These are phyloP conservation scores for Vigna trinervia DNA, from an alignment of 306 rosid genomes.

Conservation along the genomic window DNA sequence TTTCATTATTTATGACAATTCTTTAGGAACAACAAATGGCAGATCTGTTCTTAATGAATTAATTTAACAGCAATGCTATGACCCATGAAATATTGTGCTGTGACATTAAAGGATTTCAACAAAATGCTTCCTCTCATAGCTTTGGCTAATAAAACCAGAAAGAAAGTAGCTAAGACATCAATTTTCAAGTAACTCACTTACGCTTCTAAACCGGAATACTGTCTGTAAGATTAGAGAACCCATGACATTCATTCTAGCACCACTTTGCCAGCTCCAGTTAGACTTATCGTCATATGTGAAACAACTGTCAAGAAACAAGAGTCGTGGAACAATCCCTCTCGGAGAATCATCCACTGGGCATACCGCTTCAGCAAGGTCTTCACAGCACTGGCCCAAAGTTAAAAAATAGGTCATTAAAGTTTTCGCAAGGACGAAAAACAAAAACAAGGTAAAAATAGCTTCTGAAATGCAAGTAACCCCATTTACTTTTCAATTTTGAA, in stretches of 20 bases:
- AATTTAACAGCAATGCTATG: slow-evolving; percentile 10
- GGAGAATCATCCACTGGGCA: slow-evolving; percentile 64
- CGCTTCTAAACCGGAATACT: slow-evolving; percentile 58
- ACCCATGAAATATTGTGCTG: slow-evolving; percentile 11
- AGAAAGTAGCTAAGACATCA: slow-evolving; percentile 12
- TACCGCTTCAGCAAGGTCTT: slow-evolving; percentile 74
- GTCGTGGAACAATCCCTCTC: slow-evolving; percentile 76
- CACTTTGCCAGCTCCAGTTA: slow-evolving; percentile 75
- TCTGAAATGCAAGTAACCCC: background rate
- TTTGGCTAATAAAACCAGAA: slow-evolving; percentile 5
- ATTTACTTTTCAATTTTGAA: slow-evolving; percentile 25
- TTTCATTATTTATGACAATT: slow-evolving; percentile 23
- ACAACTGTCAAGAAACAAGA: slow-evolving; percentile 82
- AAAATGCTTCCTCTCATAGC: background rate
- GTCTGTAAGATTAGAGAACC: slow-evolving; percentile 91
- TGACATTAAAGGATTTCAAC: slow-evolving; percentile 9
- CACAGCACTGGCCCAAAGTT: slow-evolving; percentile 70
- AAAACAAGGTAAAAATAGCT: slow-evolving; percentile 37
- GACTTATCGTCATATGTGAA: slow-evolving; percentile 68
- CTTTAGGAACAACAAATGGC: slow-evolving; percentile 15
- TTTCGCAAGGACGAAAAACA: slow-evolving; percentile 39
- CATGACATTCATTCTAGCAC: slow-evolving; percentile 68
- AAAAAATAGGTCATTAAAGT: slow-evolving; percentile 28
- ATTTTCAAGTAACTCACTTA: slow-evolving; percentile 45
- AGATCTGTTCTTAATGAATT: slow-evolving; percentile 10